Conservation (phyloP, 1,284 basidiomycete genomes). For the Ceratobasidium sp. region DNA sequence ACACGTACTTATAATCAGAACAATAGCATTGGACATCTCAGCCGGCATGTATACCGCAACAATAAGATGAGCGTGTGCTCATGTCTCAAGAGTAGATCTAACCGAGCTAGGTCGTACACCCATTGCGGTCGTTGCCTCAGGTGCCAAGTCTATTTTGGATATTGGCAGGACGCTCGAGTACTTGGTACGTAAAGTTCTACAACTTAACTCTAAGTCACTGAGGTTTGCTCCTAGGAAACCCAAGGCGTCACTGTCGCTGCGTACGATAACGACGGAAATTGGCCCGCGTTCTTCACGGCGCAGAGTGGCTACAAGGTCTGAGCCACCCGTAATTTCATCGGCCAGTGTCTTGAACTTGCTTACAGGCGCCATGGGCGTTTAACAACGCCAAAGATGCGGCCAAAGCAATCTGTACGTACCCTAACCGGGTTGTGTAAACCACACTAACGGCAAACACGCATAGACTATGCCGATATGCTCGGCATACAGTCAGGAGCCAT, state of each 20-base stretch:
- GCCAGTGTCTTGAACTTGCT: constrained; percentile 42
- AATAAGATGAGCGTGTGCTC: background rate
- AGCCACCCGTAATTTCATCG: constrained; percentile 45
- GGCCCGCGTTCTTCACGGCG: constrained; percentile 95
- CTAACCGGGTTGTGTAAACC: background rate
- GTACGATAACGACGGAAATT: constrained; percentile 79
- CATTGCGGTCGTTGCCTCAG: constrained; percentile 92
- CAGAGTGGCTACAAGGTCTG: constrained; percentile 82
- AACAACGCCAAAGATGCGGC: constrained; percentile 72
- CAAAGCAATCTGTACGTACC: constrained; percentile 69
- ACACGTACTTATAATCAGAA: background rate
- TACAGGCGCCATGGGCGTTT: constrained; percentile 75
- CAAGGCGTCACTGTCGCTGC: constrained; percentile 92
- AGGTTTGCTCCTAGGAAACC: constrained; percentile 75
- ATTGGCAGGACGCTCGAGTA: constrained; percentile 94
- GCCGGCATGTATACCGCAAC: constrained; percentile 56
- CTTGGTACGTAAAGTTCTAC: constrained; percentile 63
- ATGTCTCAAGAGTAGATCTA: constrained; percentile 64
- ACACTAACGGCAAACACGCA: background rate
- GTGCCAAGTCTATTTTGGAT: constrained; percentile 95
- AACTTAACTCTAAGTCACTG: background rate
- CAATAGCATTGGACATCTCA: constrained; percentile 91
- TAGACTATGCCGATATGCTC: constrained; percentile 58
- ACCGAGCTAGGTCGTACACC: constrained; percentile 83
- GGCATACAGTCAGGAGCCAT: constrained; percentile 77